Conservation (phyloP, 2,329 filamentous ascomycete genomes). For the Penicillium frequentans region DNA sequence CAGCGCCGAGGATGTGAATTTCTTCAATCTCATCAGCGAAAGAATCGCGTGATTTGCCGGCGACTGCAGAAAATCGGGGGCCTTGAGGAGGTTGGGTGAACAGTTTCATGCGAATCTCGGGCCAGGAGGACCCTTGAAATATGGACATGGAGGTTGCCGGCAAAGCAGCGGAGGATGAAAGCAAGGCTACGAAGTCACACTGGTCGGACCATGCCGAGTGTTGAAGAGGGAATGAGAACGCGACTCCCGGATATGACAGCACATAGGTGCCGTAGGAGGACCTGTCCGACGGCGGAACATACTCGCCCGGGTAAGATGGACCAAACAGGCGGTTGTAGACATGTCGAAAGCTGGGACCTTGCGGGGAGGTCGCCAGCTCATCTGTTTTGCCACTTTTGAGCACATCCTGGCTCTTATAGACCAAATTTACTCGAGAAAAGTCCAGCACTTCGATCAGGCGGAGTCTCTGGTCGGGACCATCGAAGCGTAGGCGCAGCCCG, state of each 20-base stretch:
- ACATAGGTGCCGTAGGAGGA: constrained; percentile 73
- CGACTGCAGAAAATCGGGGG: constrained; percentile 68
- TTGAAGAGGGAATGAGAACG: constrained; percentile 83
- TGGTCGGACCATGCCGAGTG: constrained; percentile 70
- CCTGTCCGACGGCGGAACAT: constrained; percentile 63
- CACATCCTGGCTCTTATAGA: constrained; percentile 79
- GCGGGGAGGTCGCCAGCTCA: constrained; percentile 35
- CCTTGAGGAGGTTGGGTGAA: constrained; percentile 75
- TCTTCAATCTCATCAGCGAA: constrained; percentile 88
- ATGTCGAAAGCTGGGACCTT: constrained; percentile 78
- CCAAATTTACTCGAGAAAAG: constrained; percentile 80
- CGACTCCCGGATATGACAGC: constrained; percentile 89
- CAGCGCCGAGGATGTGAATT: constrained; percentile 74
- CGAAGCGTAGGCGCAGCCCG: constrained; percentile 86
- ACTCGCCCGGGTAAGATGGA: constrained; percentile 92
- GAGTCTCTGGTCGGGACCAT: constrained; percentile 87
- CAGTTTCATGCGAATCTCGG: constrained; percentile 72
- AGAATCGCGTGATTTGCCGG: constrained; percentile 71
- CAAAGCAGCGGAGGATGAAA: constrained; percentile 75
- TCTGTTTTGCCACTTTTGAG: constrained; percentile 55
- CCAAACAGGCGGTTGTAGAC: constrained; percentile 93
- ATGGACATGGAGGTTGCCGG: constrained; percentile 85
- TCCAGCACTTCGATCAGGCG: constrained; percentile 88
- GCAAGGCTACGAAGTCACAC: constrained; percentile 79
- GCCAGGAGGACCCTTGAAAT: constrained; percentile 88